Base-by-base conservation (phyloP, 2,329 filamentous ascomycete genomes). In the Coniochaeta hoffmannii region DNA sequence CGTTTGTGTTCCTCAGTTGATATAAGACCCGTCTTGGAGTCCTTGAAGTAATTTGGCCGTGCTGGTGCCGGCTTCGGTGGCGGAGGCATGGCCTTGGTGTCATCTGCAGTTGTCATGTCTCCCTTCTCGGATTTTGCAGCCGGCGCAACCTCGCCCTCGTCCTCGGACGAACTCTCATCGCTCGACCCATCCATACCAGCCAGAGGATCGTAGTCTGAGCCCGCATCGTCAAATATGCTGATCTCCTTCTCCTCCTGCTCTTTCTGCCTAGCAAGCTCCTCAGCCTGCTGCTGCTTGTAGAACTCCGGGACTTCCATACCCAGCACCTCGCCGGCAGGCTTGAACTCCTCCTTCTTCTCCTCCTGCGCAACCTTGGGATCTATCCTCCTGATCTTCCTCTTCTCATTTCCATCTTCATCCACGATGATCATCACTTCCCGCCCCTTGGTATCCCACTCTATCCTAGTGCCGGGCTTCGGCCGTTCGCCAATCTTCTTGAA, bases 271-370 rank as follows among this genome's bases (percentile, higher is more conserved):
- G 76, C 74, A 17, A 75, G 69, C 41, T 46, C 15, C 41, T 46
- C 41, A 11, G 41, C 41, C 7, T 70, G 69, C 55, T 77, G 75
- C 54, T 71, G 72, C 58, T 77, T 70, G 63, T 81, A 83, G 35
- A 78, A 73, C 53, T 85, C 81, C 1, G 85, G 83, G 8, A 87
- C 80, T 56, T 86, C 82, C 83, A 87, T 86, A 0, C 83, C 85
- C 0, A 86, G 70, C 0, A 82, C 81, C 60, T 79, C 78, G 22
- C 73, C 76, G 57, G 79, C 72, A 3, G 79, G 79, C 69, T 78
- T 69, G 26, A 83, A 58, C 1, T 61, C 61, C 14, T 73, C 76
- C 30, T 68, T 61, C 53, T 66, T 58, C 34, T 70, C 66, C 50
- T 73, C 69, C 50, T 69, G 65, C 17, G 58, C 59, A 9, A 65